A percentile compares a stretch with the other conserved stretches of the same genome.
phyloP scores from a whole-genome alignment of 768 basidiomycete genomes.

The Panellus pusillus region DNA sequence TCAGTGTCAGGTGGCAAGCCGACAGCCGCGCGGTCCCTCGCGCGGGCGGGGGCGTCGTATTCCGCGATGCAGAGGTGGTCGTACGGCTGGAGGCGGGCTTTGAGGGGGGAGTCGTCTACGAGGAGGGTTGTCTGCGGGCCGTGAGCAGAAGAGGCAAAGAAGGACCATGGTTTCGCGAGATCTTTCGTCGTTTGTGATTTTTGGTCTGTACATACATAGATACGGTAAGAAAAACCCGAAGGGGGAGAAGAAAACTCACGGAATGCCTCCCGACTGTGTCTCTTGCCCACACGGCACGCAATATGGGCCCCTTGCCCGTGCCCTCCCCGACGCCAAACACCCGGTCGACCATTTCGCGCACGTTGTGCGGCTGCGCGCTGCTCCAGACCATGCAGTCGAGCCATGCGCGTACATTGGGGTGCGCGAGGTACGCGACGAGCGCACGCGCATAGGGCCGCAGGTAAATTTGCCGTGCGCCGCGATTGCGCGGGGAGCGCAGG shows the following conservation, averaged over 20 bases:
- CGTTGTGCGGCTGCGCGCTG: constrained; percentile 60
- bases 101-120: constrained; percentile 56
- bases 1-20: constrained; percentile 2
- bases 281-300: constrained; percentile 76
- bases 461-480: constrained; percentile 15
- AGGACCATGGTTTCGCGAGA: constrained; percentile 66
- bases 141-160: constrained; percentile 10
- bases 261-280: constrained; percentile 65
- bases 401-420: constrained; percentile 43
- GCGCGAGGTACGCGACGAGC: constrained; percentile 49
- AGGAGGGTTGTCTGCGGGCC: constrained; percentile 17
- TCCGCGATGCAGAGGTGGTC: constrained; percentile 80
- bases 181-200: constrained; percentile 70
- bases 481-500: constrained; percentile 42
- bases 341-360: constrained; percentile 50
- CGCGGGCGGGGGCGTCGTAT: constrained; percentile 51
- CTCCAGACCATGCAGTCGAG: constrained; percentile 68
- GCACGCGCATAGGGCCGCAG: constrained; percentile 45
- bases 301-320: constrained; percentile 19
- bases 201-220: constrained; percentile 29
- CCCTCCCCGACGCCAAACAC: constrained; percentile 37
- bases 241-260: constrained; percentile 45
- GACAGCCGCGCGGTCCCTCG: constrained; percentile 10
- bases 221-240: too few species aligned
- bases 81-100: constrained; percentile 69